Conservation (phyloP, 768 basidiomycete genomes). For the Tremella mesenterica region DNA sequence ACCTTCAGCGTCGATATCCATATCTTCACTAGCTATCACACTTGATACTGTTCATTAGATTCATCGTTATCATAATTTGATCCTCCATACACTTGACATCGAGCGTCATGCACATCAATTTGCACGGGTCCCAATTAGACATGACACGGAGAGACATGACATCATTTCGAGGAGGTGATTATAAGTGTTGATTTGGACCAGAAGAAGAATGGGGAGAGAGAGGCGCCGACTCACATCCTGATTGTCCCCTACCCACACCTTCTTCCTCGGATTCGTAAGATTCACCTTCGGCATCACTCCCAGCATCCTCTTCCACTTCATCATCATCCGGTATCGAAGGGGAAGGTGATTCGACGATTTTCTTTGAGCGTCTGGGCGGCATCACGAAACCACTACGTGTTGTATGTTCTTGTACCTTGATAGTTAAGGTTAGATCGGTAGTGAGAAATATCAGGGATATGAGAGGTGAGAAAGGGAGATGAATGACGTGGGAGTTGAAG, state of each 20-base stretch:
- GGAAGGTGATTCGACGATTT: slow-evolving; percentile 21
- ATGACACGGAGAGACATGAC: too few species aligned
- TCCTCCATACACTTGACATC: neutral
- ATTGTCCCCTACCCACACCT: slow-evolving; percentile 1
- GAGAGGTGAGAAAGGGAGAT: neutral
- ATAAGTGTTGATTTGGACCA: too few species aligned
- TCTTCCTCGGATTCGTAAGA: slow-evolving; percentile 6
- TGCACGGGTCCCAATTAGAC: too few species aligned
- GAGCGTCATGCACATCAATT: too few species aligned
- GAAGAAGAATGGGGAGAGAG: neutral
- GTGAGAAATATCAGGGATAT: neutral
- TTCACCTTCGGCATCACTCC: slow-evolving; percentile 4
- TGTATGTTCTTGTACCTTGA: too few species aligned
- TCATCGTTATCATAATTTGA: neutral
- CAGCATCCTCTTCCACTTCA: slow-evolving; percentile 13
- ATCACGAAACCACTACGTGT: too few species aligned
- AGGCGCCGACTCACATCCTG: slow-evolving; percentile 9
- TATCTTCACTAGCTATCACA: slow-evolving; percentile 8
- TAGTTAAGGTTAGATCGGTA: neutral
- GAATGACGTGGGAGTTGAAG: too few species aligned
- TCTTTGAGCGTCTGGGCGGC: slow-evolving; percentile 11
- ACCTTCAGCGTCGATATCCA: slow-evolving; percentile 8
- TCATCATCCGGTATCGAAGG: slow-evolving; percentile 11
- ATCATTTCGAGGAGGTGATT: too few species aligned
- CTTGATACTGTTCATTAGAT: slow-evolving; percentile 1